Base-by-base conservation (phyloP, 139 green algal genomes). In the Gonium pectorale region DNA sequence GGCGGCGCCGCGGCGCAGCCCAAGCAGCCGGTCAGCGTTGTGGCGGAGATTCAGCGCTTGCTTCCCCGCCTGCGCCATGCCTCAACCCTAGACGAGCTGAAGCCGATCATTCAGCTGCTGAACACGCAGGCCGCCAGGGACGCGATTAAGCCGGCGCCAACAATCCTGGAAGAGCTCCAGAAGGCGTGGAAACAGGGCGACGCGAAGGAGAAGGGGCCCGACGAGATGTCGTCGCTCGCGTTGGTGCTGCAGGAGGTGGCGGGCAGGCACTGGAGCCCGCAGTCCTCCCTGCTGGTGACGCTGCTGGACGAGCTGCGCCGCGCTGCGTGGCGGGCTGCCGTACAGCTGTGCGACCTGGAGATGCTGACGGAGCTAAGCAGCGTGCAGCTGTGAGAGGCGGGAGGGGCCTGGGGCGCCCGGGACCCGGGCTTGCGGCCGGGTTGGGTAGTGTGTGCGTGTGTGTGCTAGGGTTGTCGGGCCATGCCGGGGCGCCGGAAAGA, bases 281-380 rank as follows among this genome's bases (percentile, higher is more conserved):
- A 80, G 49, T 51, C 72, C 52, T 29, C 13, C 52, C 35, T 67
- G 72, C 52, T 67, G 51, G 52, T 35, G 72, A 37, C 38, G 51
- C 24, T 67, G 49, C 3, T 80, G 9, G 60, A 35, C 19, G 27
- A 35, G 72, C 72, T 80, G 51, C 49, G 72, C 27, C 38, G 38
- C 24, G 67, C 52, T 52, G 72, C 52, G 24, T 80, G 72, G 72
- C 52, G 52, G 27, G 72, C 72, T 3, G 72, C 72, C 11, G 38
- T 24, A 35, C 35, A 54, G 72, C 35, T 80, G 52, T 41, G 41
- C 33, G 11, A 54, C 21, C 19, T 68, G 21, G 38, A 80, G 24
- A 4, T 67, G 51, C 51, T 67, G 51, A 24, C 35, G 38, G 52
- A 22, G 35, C 49, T 68, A 5, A 37, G 52, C 5, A 9, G 29